Percentiles rank a stretch among this genome's conserved stretches.
phyloP scores from a whole-genome alignment of 2,329 filamentous ascomycete species.

The Elsinoe batatas region DNA sequence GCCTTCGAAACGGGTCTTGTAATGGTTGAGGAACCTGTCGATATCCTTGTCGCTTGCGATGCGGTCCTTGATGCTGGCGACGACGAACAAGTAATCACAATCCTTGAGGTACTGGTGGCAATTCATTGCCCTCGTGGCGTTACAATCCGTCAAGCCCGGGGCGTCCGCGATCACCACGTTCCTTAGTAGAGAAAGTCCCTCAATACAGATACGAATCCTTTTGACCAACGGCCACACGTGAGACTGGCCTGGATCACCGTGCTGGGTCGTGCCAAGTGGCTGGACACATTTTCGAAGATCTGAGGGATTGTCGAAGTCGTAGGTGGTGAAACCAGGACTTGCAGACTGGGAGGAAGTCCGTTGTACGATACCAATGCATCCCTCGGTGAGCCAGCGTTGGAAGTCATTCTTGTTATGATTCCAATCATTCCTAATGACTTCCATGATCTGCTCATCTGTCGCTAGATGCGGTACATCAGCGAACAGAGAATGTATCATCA shows the following conservation, averaged over 20 bases:
- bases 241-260: background rate
- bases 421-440: background rate
- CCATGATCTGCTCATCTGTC: background rate
- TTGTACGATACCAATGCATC: background rate
- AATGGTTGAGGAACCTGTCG: constrained; percentile 17
- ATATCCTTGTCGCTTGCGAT: constrained; percentile 17
- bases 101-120: background rate
- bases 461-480: constrained; percentile 8
- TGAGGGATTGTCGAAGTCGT: background rate
- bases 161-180: background rate
- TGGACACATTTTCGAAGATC: background rate
- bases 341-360: background rate
- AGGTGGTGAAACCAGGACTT: background rate
- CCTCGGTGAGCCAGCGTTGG: background rate
- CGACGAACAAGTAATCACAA: background rate
- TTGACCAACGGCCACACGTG: background rate
- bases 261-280: background rate
- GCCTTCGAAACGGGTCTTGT: constrained; percentile 18
- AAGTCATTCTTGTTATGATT: background rate
- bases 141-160: background rate
- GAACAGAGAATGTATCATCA: constrained; percentile 17
- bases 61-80: constrained; percentile 11
- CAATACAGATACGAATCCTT: background rate
- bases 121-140: background rate
- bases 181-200: background rate